Evolutionary conservation across 2,329 filamentous ascomycete species (phyloP).

Genomic region (Talaromyces piceae): DNA sequence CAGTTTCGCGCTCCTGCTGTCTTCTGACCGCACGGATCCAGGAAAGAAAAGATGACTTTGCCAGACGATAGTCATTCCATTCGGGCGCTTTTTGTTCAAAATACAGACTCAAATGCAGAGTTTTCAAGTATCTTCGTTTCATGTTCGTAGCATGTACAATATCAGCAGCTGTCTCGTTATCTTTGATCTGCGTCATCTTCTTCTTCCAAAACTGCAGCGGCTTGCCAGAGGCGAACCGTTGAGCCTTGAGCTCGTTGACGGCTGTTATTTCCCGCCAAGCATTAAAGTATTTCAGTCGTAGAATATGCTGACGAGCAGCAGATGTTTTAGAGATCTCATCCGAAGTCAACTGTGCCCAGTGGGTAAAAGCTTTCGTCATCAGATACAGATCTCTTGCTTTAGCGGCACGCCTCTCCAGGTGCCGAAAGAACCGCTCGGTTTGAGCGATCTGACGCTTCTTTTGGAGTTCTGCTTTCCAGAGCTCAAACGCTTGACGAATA

Average conservation of each 20-base stretch:
- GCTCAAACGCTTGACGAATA: slow-evolving; percentile 46
- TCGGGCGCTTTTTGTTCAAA: slow-evolving; percentile 36
- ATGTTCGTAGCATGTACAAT: slow-evolving; percentile 23
- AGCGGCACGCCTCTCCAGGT: slow-evolving; percentile 52
- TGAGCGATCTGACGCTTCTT: slow-evolving; percentile 37
- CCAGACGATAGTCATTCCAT: slow-evolving; percentile 35
- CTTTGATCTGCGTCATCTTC: slow-evolving; percentile 30
- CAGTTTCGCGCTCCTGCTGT: slow-evolving; percentile 32
- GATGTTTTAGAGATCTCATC: slow-evolving; percentile 61
- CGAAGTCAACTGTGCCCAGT: slow-evolving; percentile 60
- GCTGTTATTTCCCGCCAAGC: slow-evolving; percentile 61
- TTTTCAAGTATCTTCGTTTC: slow-evolving; percentile 30
- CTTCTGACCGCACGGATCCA: slow-evolving; percentile 35
- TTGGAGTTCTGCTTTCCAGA: slow-evolving; percentile 39
- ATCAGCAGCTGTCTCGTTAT: slow-evolving; percentile 27
- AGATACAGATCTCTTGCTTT: slow-evolving; percentile 60
- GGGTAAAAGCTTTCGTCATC: slow-evolving; percentile 55
- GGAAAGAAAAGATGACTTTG: slow-evolving; percentile 32
- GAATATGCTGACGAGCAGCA: slow-evolving; percentile 61
- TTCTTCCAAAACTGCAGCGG: slow-evolving; percentile 49
- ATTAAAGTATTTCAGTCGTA: slow-evolving; percentile 61
- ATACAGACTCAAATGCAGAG: slow-evolving; percentile 40
- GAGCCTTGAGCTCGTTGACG: slow-evolving; percentile 49
- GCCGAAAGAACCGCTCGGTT: slow-evolving; percentile 47
- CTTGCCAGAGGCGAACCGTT: slow-evolving; percentile 46